phyloP scores from a whole-genome alignment of 306 rosid genomes.

The Cucumis melo region DNA sequence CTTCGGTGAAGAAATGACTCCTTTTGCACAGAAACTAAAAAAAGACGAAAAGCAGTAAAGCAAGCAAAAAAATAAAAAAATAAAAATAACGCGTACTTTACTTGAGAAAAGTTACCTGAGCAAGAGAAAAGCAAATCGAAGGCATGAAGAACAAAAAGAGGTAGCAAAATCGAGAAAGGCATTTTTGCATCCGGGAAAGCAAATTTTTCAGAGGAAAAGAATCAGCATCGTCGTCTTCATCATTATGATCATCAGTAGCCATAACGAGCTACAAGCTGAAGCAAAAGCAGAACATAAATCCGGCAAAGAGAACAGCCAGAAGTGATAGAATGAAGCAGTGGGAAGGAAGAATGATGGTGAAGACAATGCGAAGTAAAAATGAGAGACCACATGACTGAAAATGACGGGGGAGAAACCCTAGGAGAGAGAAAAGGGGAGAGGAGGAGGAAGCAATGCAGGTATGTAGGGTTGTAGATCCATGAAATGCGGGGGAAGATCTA shows the following conservation, averaged over 20 bases:
- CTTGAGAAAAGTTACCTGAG: constrained; percentile 18
- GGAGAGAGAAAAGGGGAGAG: constrained; percentile 28
- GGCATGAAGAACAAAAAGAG: constrained; percentile 23
- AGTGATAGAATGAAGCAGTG: constrained; percentile 9
- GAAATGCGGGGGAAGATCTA: constrained; percentile 51
- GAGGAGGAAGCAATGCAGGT: constrained; percentile 18
- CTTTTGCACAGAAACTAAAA: background rate
- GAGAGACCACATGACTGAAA: constrained; percentile 23
- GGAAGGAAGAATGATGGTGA: constrained; percentile 15
- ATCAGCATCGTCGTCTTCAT: too few species aligned
- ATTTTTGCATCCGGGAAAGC: constrained; percentile 32
- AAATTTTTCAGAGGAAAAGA: constrained; percentile 12
- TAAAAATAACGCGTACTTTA: background rate
- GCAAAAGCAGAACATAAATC: constrained; percentile 8
- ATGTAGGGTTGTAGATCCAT: constrained; percentile 44
- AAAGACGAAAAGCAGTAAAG: background rate
- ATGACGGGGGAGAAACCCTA: constrained; percentile 24
- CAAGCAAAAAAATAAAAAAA: too few species aligned
- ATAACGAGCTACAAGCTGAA: constrained; percentile 12
- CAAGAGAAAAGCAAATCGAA: constrained; percentile 29
- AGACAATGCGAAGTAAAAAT: constrained; percentile 1
- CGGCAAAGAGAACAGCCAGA: constrained; percentile 5
- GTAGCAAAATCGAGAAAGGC: constrained; percentile 27
- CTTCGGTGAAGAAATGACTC: too few species aligned
- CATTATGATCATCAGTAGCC: constrained; percentile 24